These are phyloP conservation scores for Eucalyptus cloeziana DNA, from an alignment of 345 rosid species.

Conservation along the genomic window DNA sequence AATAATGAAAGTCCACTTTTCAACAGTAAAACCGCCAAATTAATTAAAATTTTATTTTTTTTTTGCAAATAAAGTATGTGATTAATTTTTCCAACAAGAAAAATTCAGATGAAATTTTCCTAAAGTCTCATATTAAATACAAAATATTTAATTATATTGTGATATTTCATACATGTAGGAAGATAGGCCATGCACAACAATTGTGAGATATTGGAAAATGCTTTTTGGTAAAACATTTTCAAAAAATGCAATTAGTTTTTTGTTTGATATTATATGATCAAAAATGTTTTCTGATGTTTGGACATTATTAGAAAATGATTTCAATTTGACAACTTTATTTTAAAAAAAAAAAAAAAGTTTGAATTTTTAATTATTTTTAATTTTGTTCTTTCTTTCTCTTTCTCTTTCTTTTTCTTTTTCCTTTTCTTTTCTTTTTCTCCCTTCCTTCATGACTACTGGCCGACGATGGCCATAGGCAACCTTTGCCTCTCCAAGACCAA, in stretches of 20 bases:
- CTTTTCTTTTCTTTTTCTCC: fast-evolving
- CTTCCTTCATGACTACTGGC: no score
- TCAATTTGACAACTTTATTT: no score
- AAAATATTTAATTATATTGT: not conserved
- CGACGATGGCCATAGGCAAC: fast-evolving
- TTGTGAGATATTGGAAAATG: no score
- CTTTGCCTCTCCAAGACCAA: no score
- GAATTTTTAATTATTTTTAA: no score
- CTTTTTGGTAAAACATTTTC: no score
- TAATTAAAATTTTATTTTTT: not conserved
- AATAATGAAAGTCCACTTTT: not conserved
- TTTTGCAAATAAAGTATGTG: not conserved
- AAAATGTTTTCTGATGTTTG: fast-evolving
- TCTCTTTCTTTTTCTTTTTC: no score
- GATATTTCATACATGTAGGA: not conserved
- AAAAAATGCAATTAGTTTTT: no score
- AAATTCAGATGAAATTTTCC: not conserved
- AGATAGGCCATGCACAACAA: not conserved
- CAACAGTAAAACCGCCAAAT: not conserved
- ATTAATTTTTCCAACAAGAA: not conserved
- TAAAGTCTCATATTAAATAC: not conserved
- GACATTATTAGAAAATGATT: no score
- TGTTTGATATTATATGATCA: no score
- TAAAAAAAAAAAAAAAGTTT: no score
- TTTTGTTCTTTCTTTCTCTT: no score